Percentiles rank a stretch among this genome's conserved stretches.
phyloP scores from a whole-genome alignment of 148 eudicot genomes.

The Cornus kousa region DNA sequence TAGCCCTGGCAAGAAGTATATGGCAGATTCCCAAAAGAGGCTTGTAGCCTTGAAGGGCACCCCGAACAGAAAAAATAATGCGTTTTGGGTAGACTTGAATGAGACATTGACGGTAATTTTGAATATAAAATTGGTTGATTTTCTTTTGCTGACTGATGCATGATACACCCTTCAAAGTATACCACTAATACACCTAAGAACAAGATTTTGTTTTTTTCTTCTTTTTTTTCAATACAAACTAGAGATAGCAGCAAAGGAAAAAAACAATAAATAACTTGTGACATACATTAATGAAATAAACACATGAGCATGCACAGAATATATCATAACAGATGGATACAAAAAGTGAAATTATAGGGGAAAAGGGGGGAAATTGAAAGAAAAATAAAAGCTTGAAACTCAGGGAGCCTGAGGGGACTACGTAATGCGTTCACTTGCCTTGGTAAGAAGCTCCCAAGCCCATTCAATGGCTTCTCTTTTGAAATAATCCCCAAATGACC shows the following conservation, averaged over 20 bases:
- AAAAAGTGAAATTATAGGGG: not conserved
- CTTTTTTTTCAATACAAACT: no score
- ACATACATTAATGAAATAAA: not conserved
- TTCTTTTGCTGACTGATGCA: not conserved
- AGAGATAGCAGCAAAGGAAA: not conserved
- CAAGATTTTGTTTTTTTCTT: no score
- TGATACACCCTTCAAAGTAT: not conserved
- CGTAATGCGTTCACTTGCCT: conserved; percentile 40
- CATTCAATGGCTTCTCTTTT: conserved; percentile 85
- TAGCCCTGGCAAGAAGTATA: not conserved
- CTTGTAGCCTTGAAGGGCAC: no score
- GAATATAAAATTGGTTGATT: no score
- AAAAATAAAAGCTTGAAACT: not conserved
- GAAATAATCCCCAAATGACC: conserved; percentile 97
- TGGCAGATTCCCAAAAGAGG: no score
- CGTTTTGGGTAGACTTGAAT: no score
- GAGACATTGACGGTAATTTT: not conserved
- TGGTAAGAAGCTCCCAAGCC: conserved; percentile 95
- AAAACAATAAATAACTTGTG: not conserved
- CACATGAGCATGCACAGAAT: not conserved
- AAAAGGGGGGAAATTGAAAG: not conserved
- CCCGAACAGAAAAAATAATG: no score
- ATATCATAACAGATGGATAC: not conserved
- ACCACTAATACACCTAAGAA: not conserved
- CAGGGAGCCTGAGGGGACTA: not conserved